Evolutionary conservation across 345 rosid species (phyloP).

Genomic region (Chamaenerion angustifolium): DNA sequence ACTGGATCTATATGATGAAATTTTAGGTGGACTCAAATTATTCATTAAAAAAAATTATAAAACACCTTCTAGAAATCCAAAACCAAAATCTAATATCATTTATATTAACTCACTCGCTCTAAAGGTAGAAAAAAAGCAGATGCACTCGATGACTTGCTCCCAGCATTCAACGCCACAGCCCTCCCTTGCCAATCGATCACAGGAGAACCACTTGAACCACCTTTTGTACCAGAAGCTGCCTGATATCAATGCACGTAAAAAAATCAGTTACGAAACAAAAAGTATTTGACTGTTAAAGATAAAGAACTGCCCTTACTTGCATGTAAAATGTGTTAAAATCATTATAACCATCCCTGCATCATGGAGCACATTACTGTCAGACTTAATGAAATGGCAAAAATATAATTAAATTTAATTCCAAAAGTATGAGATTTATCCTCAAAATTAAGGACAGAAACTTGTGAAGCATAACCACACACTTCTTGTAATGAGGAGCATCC

Average conservation of each 20-base stretch:
- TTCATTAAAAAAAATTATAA: too few species aligned
- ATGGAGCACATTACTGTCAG: slow-evolving; percentile 13
- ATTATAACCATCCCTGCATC: slow-evolving; percentile 94
- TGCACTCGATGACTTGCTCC: slow-evolving; percentile 76
- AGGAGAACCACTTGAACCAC: slow-evolving; percentile 99
- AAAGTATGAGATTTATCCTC: neutral
- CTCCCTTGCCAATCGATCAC: slow-evolving; percentile 91
- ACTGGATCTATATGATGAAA: too few species aligned
- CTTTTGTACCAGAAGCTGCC: slow-evolving; percentile 98
- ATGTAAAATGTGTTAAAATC: slow-evolving; percentile 97
- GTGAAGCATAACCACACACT: slow-evolving; percentile 23
- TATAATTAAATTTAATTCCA: neutral
- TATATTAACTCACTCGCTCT: slow-evolving; percentile 45
- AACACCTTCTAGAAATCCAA: too few species aligned
- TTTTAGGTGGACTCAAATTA: too few species aligned
- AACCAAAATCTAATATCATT: too few species aligned
- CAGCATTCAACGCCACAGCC: slow-evolving; percentile 97
- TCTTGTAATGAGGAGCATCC: slow-evolving; percentile 83
- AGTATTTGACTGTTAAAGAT: neutral
- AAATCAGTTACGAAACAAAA: neutral
- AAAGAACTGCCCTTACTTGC: slow-evolving; percentile 52
- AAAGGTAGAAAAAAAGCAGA: slow-evolving; percentile 86
- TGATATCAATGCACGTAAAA: slow-evolving; percentile 14
- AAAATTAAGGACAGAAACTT: neutral
- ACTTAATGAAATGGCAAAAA: neutral